Conservation (phyloP, 768 basidiomycete genomes). For the Exidia glandulosa region DNA sequence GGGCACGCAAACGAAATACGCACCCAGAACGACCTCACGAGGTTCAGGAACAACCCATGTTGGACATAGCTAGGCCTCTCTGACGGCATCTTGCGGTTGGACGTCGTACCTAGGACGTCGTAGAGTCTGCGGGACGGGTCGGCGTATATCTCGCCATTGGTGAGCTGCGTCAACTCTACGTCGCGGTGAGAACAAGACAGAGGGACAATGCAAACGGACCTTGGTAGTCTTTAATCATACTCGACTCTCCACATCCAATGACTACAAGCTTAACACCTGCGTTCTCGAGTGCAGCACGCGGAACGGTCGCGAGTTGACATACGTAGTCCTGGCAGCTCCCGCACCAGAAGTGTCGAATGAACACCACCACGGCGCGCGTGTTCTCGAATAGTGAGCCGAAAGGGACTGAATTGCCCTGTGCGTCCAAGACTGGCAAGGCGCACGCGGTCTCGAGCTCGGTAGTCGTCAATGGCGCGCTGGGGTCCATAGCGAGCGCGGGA, state of each 20-base stretch:
- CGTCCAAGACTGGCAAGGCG: conserved; percentile 32
- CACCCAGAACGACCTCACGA: not conserved
- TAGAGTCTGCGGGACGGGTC: conserved; percentile 54
- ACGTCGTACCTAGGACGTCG: conserved; percentile 46
- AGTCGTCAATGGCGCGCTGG: not conserved
- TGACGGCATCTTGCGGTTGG: conserved; percentile 25
- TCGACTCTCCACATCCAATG: conserved; percentile 52
- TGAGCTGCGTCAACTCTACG: conserved; percentile 35
- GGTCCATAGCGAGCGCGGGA: too few relatives aligned
- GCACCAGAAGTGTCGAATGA: conserved; percentile 32
- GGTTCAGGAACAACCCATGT: not conserved
- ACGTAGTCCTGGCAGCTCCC: conserved; percentile 33
- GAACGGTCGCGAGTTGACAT: conserved; percentile 31
- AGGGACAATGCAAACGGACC: conserved; percentile 19
- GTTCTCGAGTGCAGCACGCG: conserved; percentile 27
- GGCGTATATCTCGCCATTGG: conserved; percentile 46
- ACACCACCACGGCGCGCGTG: conserved; percentile 47
- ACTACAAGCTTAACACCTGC: conserved; percentile 35
- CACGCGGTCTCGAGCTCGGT: conserved; percentile 26
- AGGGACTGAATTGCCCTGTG: conserved; percentile 31
- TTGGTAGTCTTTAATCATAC: conserved; percentile 37
- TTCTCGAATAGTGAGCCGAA: conserved; percentile 43
- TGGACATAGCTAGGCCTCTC: not conserved
- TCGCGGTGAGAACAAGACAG: not conserved
- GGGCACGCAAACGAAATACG: not conserved